Conservation (phyloP, 169 alveolate species). For the Plasmodium gaboni region DNA sequence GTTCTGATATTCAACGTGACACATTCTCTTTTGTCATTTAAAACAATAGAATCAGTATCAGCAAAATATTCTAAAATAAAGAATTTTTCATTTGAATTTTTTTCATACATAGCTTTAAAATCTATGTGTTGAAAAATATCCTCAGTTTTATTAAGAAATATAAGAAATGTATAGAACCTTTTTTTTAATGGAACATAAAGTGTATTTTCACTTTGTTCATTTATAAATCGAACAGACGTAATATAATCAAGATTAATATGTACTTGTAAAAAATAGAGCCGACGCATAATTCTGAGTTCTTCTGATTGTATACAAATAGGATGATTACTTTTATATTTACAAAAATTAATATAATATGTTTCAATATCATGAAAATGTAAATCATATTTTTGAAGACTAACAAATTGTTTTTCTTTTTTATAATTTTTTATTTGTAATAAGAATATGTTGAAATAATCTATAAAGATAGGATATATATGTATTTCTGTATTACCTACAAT, state of each 20-base stretch:
- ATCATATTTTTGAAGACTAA: constrained; percentile 15
- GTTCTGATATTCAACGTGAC: neutral
- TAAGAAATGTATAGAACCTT: constrained; percentile 11
- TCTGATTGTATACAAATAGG: constrained; percentile 6
- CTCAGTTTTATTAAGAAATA: constrained; percentile 2
- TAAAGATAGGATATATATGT: constrained; percentile 45
- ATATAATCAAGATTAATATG: constrained; percentile 42
- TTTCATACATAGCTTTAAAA: constrained; percentile 14
- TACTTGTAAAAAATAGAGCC: constrained; percentile 20
- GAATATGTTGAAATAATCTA: constrained; percentile 43
- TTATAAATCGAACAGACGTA: neutral
- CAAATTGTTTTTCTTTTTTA: neutral
- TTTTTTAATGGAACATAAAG: constrained; percentile 8
- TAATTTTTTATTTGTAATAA: neutral
- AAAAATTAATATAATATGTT: constrained; percentile 16
- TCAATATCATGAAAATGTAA: constrained; percentile 35
- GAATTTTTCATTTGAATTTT: constrained; percentile 1
- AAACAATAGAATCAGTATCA: constrained; percentile 14
- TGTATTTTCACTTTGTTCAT: neutral
- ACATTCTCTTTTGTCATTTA: constrained; percentile 11
- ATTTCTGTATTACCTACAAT: constrained; percentile 24
- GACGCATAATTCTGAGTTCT: constrained; percentile 9
- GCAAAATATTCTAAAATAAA: constrained; percentile 60
- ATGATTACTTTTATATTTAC: neutral
- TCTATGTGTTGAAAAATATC: constrained; percentile 7